Conservation (phyloP, 2,329 filamentous ascomycete genomes). For the Paecilomyces formosus region DNA sequence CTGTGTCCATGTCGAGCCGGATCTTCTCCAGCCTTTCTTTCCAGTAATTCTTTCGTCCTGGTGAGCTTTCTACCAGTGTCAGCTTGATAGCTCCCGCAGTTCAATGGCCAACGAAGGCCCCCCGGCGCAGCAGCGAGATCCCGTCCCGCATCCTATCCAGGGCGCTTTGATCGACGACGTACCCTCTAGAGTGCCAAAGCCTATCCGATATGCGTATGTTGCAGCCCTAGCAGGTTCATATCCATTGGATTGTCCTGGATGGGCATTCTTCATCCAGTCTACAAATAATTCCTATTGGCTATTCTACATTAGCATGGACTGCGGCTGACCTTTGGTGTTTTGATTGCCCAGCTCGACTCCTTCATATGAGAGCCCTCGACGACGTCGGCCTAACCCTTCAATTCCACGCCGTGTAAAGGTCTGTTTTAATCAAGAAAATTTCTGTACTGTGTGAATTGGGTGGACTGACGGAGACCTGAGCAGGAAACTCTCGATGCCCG, state of each 20-base stretch:
- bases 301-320: background rate
- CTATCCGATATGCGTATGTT: conserved; percentile 21
- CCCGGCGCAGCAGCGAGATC: conserved; percentile 8
- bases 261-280: background rate
- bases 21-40: background rate
- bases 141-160: conserved; percentile 1
- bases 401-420: conserved; percentile 57
- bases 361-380: conserved; percentile 54
- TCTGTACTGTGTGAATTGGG: conserved; percentile 4
- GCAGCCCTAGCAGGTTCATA: background rate
- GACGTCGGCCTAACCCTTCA: conserved; percentile 56
- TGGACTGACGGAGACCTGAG: conserved; percentile 6
- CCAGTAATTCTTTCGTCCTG: background rate
- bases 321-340: background rate
- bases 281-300: background rate
- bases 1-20: background rate
- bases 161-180: conserved; percentile 7
- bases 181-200: conserved; percentile 9
- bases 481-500: conserved; percentile 88
- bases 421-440: conserved; percentile 10
- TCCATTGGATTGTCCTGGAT: background rate
- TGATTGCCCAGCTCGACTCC: conserved; percentile 43
- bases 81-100: background rate
- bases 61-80: background rate
- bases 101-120: conserved; percentile 12